Base-by-base conservation (phyloP, 2,329 filamentous ascomycete genomes). In the Neodidymelliopsis sp. region DNA sequence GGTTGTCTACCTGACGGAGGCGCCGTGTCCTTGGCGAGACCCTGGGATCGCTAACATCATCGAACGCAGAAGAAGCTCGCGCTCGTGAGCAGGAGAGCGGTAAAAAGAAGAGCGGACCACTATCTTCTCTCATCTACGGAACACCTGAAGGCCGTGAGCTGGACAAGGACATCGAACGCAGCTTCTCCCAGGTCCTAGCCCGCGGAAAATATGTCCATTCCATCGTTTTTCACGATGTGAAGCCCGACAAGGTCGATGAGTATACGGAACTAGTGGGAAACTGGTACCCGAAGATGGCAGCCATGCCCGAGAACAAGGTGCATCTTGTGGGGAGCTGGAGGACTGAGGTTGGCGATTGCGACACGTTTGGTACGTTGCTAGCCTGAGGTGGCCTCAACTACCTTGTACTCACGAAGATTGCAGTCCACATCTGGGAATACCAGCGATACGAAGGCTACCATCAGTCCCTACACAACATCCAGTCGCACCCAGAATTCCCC, bases 361-460 rank as follows among this genome's bases (percentile, higher is more conserved):
- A 99, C 69, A 97, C 92, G 0, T 99, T 99, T 76, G 85, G 92
- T 96, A 83, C 54, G 84, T 18, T 34, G 30, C 12, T 20, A 13
- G 20, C 13, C 5, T 19, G 15, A 15, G 8, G 18, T 9, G 18
- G 8, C 7, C 10, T n/a, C 16, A 13, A 13, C 40, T 12, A 36
- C 10, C 12, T 23, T 42, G 24, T 22, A 20, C 43, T 62, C 6
- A 57, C 40, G 39, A 58, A 59, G 37, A n/a, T 10, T 15, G 41
- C 64, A 97, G 94, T 99, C 39, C 94, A 99, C 73, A 99, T 99
- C 67, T 99, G 94, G 94, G 94, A 99, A 75, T 99, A 99, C 75
- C 92, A 97, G 75, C 88, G 92, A 65, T 99, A 97, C 77, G 83
- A 92, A 63, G 94, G 94, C 53, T 97, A 97, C 75, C 94, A 99